These are phyloP conservation scores for Russula olivacea DNA, from an alignment of 768 basidiomycete genomes.

Conservation along the genomic window DNA sequence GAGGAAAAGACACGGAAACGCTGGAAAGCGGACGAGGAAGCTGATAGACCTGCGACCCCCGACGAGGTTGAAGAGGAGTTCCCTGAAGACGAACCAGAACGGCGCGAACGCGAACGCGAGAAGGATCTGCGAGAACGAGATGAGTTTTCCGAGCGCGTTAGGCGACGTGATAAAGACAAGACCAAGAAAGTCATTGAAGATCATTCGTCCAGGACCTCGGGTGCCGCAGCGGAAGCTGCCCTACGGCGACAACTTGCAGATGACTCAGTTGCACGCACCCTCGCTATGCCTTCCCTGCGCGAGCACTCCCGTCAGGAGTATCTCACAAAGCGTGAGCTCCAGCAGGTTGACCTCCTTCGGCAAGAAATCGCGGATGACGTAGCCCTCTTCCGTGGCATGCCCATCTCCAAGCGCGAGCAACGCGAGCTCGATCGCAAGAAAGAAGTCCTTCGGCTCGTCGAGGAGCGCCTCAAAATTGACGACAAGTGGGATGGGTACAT, in stretches of 20 bases:
- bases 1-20: slow-evolving; percentile 72
- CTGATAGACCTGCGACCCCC: slow-evolving; percentile 26
- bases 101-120: slow-evolving; percentile 65
- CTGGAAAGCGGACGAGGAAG: slow-evolving; percentile 45
- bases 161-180: slow-evolving; percentile 72
- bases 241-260: slow-evolving; percentile 78
- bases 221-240: slow-evolving; percentile 77
- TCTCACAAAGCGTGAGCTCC: slow-evolving; percentile 91
- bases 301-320: slow-evolving; percentile 92
- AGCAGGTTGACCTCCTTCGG: slow-evolving; percentile 89
- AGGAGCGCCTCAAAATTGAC: slow-evolving; percentile 89
- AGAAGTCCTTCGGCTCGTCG: slow-evolving; percentile 84
- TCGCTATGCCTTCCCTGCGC: slow-evolving; percentile 67
- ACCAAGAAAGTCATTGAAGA: slow-evolving; percentile 92
- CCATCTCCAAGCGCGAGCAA: slow-evolving; percentile 76
- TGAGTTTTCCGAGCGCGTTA: slow-evolving; percentile 86
- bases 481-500: slow-evolving; percentile 96
- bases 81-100: slow-evolving; percentile 64
- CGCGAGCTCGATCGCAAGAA: slow-evolving; percentile 86
- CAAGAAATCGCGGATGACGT: slow-evolving; percentile 95
- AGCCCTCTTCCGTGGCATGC: slow-evolving; percentile 85
- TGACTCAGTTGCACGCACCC: slow-evolving; percentile 38
- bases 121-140: slow-evolving; percentile 85
- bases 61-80: slow-evolving; percentile 43
- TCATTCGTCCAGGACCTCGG: slow-evolving; percentile 69